Evolutionary conservation across 2,329 filamentous ascomycete genomes (phyloP).

Genomic region (Sporothrix phasma): DNA sequence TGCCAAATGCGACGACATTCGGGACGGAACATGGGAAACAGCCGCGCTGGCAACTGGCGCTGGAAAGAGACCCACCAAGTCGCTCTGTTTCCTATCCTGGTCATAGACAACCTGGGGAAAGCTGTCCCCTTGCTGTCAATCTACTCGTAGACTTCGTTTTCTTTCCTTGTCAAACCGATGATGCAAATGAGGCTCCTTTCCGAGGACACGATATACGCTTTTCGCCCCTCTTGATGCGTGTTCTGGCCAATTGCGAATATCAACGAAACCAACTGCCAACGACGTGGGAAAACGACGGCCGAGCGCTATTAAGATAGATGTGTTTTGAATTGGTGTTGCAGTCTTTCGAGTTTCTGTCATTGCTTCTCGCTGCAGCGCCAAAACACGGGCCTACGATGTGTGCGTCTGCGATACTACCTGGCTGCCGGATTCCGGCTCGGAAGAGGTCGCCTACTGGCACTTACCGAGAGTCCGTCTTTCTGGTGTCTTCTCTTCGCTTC

Average conservation of each 20-base stretch:
- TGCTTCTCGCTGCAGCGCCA: too few species aligned
- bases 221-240: neutral
- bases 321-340: neutral
- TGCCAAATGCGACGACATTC: neutral
- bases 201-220: neutral
- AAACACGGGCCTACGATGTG: too few species aligned
- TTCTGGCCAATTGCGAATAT: neutral
- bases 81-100: neutral
- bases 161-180: neutral
- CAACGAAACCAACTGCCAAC: neutral
- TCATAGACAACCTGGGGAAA: neutral
- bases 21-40: neutral
- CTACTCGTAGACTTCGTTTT: neutral
- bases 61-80: neutral
- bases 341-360: neutral
- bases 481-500: neutral
- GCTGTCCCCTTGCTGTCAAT: neutral
- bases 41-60: neutral
- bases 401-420: neutral
- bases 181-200: neutral
- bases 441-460: neutral
- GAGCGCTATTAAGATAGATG: neutral
- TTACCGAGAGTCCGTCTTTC: too few species aligned
- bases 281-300: neutral
- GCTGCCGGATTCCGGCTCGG: neutral